phyloP scores from a whole-genome alignment of 2,329 filamentous ascomycete species.

The Ophiosphaerella korrae region DNA sequence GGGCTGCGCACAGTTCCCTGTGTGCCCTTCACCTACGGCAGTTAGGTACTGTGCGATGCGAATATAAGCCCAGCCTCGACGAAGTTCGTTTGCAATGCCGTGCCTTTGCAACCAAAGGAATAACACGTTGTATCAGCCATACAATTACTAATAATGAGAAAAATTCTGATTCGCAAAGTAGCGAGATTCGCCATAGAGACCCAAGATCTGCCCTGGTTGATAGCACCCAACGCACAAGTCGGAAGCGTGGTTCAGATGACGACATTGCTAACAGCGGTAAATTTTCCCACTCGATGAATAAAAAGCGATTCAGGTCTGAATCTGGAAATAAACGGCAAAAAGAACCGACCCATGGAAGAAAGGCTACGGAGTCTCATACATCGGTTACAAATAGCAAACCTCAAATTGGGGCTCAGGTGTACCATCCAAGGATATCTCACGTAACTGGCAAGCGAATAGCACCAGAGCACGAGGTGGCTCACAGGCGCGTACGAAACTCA shows the following conservation, averaged over 20 bases:
- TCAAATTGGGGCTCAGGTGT: too few relatives aligned
- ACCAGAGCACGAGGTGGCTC: too few relatives aligned
- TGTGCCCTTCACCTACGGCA: slow-evolving; percentile 8
- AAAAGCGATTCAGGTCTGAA: too few relatives aligned
- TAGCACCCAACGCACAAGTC: neutral
- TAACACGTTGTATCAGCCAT: neutral
- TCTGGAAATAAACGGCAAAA: too few relatives aligned
- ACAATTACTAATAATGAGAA: neutral
- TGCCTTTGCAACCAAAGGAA: neutral
- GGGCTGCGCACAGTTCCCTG: neutral
- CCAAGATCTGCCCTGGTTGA: neutral
- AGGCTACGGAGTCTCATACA: too few relatives aligned
- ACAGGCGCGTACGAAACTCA: too few relatives aligned
- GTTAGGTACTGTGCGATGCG: slow-evolving; percentile 3
- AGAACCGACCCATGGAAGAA: too few relatives aligned
- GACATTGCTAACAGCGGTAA: neutral
- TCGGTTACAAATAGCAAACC: too few relatives aligned
- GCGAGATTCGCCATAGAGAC: neutral
- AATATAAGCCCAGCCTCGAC: neutral
- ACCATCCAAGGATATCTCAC: too few relatives aligned
- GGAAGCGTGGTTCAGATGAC: neutral
- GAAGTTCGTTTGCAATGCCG: neutral
- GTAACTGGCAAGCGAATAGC: too few relatives aligned
- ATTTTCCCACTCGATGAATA: too few relatives aligned
- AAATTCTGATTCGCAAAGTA: neutral